Percentiles rank a stretch among this genome's conserved stretches.
Conservation (phyloP, 164 flowering plant species). For the Tetracentron sinense region DNA sequence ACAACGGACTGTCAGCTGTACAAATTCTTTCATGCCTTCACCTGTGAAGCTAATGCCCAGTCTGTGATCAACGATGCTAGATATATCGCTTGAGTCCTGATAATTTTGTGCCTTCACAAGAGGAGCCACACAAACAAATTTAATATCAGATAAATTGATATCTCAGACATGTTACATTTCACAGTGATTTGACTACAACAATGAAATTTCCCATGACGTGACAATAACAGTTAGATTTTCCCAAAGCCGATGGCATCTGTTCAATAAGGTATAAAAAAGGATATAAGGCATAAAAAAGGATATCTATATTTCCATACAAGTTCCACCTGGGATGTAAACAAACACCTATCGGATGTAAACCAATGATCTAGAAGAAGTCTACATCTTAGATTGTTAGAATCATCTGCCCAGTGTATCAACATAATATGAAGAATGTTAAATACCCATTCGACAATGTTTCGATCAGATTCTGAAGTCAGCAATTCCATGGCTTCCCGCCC, state of each 20-base stretch:
- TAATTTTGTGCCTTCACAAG: constrained; percentile 51
- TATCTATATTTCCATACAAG: not conserved
- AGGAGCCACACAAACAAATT: not conserved
- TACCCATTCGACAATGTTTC: constrained; percentile 76
- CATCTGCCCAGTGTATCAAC: not conserved
- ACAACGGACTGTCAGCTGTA: constrained; percentile 50
- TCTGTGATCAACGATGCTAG: constrained; percentile 55
- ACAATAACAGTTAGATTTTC: not conserved
- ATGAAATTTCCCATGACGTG: no score
- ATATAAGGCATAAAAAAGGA: no score
- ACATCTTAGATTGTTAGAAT: not conserved
- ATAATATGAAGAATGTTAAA: constrained; percentile 6
- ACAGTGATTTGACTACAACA: not conserved
- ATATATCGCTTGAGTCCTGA: constrained; percentile 39
- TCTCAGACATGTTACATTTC: not conserved
- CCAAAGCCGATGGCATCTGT: not conserved
- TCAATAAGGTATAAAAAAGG: not conserved
- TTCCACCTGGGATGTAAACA: not conserved
- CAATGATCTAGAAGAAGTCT: not conserved
- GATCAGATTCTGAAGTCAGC: constrained; percentile 33
- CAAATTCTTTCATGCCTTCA: constrained; percentile 77
- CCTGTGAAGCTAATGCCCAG: constrained; percentile 64
- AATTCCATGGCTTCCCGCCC: constrained; percentile 64
- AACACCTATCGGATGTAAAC: not conserved
- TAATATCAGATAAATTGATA: not conserved